These are phyloP conservation scores for Backusella tarrabulga DNA, from an alignment of 192 early-diverging fungal species.

Conservation along the genomic window DNA sequence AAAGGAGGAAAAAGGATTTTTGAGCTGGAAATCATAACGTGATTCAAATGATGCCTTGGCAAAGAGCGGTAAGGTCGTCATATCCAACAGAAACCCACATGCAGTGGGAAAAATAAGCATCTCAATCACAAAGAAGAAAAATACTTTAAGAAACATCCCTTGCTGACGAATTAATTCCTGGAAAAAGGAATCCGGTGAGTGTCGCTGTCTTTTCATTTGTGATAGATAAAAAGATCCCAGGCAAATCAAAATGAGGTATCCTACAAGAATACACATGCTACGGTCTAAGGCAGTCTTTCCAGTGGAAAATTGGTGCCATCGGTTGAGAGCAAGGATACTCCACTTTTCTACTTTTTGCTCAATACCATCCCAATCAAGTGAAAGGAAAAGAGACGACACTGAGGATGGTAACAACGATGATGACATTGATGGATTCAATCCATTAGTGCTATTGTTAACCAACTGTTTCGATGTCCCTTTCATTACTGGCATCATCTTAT, in stretches of 20 bases:
- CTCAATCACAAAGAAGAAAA: constrained; percentile 86
- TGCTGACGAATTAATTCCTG: constrained; percentile 47
- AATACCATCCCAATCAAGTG: neutral
- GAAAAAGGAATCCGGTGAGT: constrained; percentile 26
- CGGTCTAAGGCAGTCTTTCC: constrained; percentile 55
- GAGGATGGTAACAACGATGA: neutral
- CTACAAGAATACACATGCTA: constrained; percentile 54
- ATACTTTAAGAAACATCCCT: constrained; percentile 67
- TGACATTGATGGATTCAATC: neutral
- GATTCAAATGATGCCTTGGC: constrained; percentile 51
- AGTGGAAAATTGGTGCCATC: constrained; percentile 46
- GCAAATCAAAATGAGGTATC: constrained; percentile 56
- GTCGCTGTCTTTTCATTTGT: constrained; percentile 27
- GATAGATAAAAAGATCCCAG: constrained; percentile 50
- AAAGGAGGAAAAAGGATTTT: constrained; percentile 61
- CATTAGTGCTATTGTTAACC: neutral
- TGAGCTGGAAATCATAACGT: constrained; percentile 57
- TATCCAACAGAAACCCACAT: constrained; percentile 83
- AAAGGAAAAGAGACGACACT: neutral
- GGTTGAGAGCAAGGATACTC: neutral
- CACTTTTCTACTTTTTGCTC: neutral
- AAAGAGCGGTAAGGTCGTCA: constrained; percentile 78
- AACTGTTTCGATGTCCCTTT: neutral
- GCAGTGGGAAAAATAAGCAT: constrained; percentile 82
- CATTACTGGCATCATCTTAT: neutral